Evolutionary conservation across 257 asterid species (phyloP).

Genomic region (Cordia subcordata): DNA sequence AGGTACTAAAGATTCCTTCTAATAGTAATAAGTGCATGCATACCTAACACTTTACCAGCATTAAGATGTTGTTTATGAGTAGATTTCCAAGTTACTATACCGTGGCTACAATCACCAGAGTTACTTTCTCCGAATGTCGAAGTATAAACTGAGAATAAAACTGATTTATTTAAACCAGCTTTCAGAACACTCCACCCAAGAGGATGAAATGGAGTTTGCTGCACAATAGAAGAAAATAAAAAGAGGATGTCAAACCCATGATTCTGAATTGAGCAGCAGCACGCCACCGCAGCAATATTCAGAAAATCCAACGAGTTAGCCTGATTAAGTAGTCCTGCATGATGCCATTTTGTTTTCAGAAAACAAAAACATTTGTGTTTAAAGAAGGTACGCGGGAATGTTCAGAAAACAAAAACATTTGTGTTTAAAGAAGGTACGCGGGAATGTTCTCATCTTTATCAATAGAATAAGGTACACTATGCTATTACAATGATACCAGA

Average conservation of each 20-base stretch:
- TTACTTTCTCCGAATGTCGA: slow-evolving; percentile 59
- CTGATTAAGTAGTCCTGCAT: slow-evolving; percentile 76
- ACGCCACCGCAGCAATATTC: slow-evolving; percentile 80
- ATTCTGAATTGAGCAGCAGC: slow-evolving; percentile 90
- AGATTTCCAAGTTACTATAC: slow-evolving; percentile 26
- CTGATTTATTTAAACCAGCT: slow-evolving; percentile 97
- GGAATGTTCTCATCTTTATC: not conserved
- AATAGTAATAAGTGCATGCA: too few relatives aligned
- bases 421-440: slow-evolving; percentile 13
- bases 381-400: slow-evolving; percentile 12
- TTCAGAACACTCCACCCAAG: slow-evolving; percentile 89
- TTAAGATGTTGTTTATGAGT: not conserved
- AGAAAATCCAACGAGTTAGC: slow-evolving; percentile 74
- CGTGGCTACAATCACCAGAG: slow-evolving; percentile 58
- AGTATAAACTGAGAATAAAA: slow-evolving; percentile 92
- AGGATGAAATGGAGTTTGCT: slow-evolving; percentile 81
- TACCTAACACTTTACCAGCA: too few relatives aligned
- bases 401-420: not conserved
- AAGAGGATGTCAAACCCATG: slow-evolving; percentile 87
- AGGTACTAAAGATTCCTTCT: too few relatives aligned
- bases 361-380: slow-evolving; percentile 6
- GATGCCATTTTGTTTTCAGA: not conserved
- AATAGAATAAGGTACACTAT: slow-evolving; percentile 2
- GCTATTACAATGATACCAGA: slow-evolving; percentile 16
- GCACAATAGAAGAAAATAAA: slow-evolving; percentile 87